Conservation (phyloP, 1,139 yeast genomes). For the Blastobotrys elegans region DNA sequence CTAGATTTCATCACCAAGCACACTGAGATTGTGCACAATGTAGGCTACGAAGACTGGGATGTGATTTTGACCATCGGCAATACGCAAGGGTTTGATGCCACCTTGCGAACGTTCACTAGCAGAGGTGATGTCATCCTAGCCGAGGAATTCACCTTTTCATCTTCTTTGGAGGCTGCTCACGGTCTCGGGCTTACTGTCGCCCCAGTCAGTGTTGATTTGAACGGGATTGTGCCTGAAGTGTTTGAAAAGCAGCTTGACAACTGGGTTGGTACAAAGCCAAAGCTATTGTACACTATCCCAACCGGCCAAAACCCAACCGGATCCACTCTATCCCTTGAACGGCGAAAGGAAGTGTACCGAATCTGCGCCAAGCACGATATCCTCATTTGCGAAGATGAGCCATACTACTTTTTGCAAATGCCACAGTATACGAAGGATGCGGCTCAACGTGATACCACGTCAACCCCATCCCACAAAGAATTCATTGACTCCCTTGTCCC, state of each 20-base stretch:
- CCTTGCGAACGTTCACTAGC: slow-evolving; percentile 71
- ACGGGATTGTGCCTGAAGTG: slow-evolving; percentile 73
- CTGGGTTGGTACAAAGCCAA: slow-evolving; percentile 74
- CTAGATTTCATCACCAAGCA: slow-evolving; percentile 69
- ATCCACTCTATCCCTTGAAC: slow-evolving; percentile 61
- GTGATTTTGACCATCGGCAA: slow-evolving; percentile 64
- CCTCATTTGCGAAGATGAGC: slow-evolving; percentile 84
- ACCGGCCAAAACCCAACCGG: slow-evolving; percentile 98
- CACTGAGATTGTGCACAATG: slow-evolving; percentile 58
- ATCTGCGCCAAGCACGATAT: slow-evolving; percentile 76
- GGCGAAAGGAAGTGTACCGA: slow-evolving; percentile 67
- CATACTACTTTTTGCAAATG: slow-evolving; percentile 92
- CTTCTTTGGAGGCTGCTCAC: slow-evolving; percentile 77
- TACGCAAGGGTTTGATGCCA: slow-evolving; percentile 85
- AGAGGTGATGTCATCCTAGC: slow-evolving; percentile 77
- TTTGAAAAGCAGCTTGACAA: slow-evolving; percentile 57
- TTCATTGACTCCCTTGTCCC: slow-evolving; percentile 67
- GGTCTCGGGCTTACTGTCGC: slow-evolving; percentile 65
- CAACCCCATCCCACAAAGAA: slow-evolving; percentile 37
- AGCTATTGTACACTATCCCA: slow-evolving; percentile 75
- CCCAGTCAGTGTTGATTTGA: slow-evolving; percentile 73
- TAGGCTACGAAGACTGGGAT: slow-evolving; percentile 68
- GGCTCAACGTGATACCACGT: slow-evolving; percentile 21
- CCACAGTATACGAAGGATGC: slow-evolving; percentile 48
- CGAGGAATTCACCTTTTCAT: slow-evolving; percentile 75